These are phyloP conservation scores for Multifurca ochricompacta DNA, from an alignment of 768 basidiomycete genomes.

Conservation along the genomic window DNA sequence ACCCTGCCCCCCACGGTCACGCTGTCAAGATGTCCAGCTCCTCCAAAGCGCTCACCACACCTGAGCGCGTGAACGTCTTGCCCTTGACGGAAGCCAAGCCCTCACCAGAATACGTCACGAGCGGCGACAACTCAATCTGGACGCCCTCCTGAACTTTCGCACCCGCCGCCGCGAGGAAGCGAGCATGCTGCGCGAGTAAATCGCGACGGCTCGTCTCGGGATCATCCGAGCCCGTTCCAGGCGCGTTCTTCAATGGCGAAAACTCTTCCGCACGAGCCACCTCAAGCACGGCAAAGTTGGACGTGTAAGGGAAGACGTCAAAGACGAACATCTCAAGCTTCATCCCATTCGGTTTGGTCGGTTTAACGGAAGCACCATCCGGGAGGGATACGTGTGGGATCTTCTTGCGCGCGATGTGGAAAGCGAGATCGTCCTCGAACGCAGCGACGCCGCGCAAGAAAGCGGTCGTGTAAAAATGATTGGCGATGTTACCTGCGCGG, in stretches of 20 bases:
- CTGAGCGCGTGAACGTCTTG: constrained; percentile 69
- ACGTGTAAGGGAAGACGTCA: constrained; percentile 93
- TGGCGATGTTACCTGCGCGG: constrained; percentile 95
- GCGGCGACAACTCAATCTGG: constrained; percentile 86
- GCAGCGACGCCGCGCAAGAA: constrained; percentile 72
- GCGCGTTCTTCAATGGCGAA: constrained; percentile 95
- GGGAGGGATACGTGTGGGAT: constrained; percentile 74
- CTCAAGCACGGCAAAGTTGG: constrained; percentile 79
- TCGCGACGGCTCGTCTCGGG: constrained; percentile 87
- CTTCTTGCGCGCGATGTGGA: constrained; percentile 98
- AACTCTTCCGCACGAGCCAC: constrained; percentile 87
- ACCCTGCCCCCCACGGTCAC: background rate
- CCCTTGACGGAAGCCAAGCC: constrained; percentile 75
- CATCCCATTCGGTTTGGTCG: constrained; percentile 92
- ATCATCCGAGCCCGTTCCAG: constrained; percentile 83
- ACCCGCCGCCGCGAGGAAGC: constrained; percentile 77
- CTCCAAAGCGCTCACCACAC: constrained; percentile 53
- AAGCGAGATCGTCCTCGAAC: constrained; percentile 85
- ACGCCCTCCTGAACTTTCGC: constrained; percentile 63
- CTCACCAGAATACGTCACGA: constrained; percentile 88
- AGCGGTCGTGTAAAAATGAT: constrained; percentile 91
- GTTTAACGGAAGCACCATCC: constrained; percentile 66
- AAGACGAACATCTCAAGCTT: constrained; percentile 99
- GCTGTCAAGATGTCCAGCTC: constrained; percentile 64
- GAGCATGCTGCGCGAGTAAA: constrained; percentile 77